Evolutionary conservation across 2,329 filamentous ascomycete genomes (phyloP).

Genomic region (Mycosphaerella sp.): DNA sequence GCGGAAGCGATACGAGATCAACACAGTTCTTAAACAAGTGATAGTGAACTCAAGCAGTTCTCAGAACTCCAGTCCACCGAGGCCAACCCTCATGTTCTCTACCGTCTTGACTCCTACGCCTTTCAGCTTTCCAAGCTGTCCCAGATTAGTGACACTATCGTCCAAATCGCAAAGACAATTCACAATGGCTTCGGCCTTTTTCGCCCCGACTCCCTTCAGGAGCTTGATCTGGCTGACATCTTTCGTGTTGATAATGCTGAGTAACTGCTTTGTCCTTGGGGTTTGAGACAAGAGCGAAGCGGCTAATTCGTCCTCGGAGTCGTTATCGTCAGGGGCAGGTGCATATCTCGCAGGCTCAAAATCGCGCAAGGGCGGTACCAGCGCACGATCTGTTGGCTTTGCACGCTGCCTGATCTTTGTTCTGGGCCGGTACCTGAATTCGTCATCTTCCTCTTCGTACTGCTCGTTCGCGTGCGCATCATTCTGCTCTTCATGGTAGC

Average conservation of each 20-base stretch:
- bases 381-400: conserved; percentile 10
- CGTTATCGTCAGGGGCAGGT: conserved; percentile 16
- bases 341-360: conserved; percentile 14
- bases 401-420: conserved; percentile 33
- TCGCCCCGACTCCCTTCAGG: conserved; percentile 64
- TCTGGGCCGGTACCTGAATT: conserved; percentile 36
- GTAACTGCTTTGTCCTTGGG: conserved; percentile 56
- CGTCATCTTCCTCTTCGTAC: conserved; percentile 31
- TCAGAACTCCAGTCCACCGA: conserved; percentile 8
- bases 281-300: conserved; percentile 35
- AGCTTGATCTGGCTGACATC: conserved; percentile 60
- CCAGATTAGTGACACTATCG: conserved; percentile 36
- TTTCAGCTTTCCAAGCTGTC: conserved; percentile 42
- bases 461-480: conserved; percentile 32
- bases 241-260: conserved; percentile 67
- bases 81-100: conserved; percentile 45
- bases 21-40: neutral
- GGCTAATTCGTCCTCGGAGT: conserved; percentile 33
- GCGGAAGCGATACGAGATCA: conserved; percentile 1
- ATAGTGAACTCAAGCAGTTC: neutral
- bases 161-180: conserved; percentile 45
- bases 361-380: neutral
- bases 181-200: conserved; percentile 57
- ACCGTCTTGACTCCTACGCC: conserved; percentile 48
- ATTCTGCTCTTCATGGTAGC: conserved; percentile 36